Conservation (phyloP, 345 rosid genomes). For the Bruguiera sexangula region DNA sequence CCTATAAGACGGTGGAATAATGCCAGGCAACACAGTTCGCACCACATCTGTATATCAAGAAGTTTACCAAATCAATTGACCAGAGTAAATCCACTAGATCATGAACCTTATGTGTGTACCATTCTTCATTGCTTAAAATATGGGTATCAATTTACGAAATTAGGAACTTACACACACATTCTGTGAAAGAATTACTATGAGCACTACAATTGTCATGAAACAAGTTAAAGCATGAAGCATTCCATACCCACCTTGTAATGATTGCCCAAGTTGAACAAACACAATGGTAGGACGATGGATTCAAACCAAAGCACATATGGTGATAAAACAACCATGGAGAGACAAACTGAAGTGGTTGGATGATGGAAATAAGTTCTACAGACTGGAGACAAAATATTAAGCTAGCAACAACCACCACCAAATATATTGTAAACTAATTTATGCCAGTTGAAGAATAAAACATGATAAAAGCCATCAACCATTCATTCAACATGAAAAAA, state of each 20-base stretch:
- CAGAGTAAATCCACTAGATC: not conserved
- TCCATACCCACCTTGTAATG: not conserved
- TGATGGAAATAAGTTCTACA: not conserved
- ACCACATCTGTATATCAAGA: constrained; percentile 56
- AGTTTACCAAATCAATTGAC: not conserved
- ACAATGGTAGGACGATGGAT: too few species aligned
- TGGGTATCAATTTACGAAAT: not conserved
- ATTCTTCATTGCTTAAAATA: not conserved
- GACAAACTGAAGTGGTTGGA: not conserved
- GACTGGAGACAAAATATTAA: not conserved
- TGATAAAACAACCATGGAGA: not conserved
- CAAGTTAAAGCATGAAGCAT: constrained; percentile 1
- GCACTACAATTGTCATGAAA: not conserved
- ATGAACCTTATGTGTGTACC: not conserved
- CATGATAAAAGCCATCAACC: not conserved
- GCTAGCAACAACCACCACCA: not conserved
- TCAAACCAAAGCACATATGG: too few species aligned
- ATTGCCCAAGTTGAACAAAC: not conserved
- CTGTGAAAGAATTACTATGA: not conserved
- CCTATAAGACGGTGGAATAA: constrained; percentile 82
- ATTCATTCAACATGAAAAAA: not conserved
- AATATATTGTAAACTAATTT: not conserved
- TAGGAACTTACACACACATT: not conserved
- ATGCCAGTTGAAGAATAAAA: not conserved
- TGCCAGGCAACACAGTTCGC: constrained; percentile 60